These are phyloP conservation scores for Plasmodium sp. DNA, from an alignment of 169 alveolate species.

Conservation along the genomic window DNA sequence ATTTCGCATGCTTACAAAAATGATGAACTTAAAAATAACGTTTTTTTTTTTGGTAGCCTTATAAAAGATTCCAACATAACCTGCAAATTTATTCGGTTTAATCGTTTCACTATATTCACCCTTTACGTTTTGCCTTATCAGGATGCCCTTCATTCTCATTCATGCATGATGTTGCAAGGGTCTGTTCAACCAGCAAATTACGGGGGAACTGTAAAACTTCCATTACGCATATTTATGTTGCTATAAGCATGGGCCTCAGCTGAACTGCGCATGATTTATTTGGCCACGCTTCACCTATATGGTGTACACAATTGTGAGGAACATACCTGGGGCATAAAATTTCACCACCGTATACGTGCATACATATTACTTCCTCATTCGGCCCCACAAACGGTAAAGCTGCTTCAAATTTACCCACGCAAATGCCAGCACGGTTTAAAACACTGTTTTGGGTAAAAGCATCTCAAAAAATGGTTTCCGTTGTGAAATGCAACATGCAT, in stretches of 20 bases:
- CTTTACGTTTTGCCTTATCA: not conserved
- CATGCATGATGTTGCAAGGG: not conserved
- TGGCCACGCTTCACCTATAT: not conserved
- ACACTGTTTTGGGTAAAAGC: not conserved
- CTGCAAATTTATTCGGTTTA: not conserved
- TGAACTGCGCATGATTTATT: not conserved
- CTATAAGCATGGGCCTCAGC: not conserved
- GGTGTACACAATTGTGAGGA: not conserved
- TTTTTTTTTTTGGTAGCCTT: not conserved
- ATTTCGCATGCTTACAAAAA: not conserved
- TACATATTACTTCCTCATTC: not conserved
- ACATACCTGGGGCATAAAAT: not conserved
- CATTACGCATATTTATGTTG: not conserved
- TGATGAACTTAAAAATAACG: not conserved
- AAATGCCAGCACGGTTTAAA: not conserved
- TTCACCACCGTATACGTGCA: not conserved
- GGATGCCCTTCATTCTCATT: not conserved
- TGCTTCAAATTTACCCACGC: not conserved
- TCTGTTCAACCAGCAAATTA: not conserved
- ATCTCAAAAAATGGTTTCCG: not conserved
- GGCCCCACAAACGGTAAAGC: not conserved
- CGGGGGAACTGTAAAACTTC: not conserved
- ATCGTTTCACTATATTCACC: not conserved
- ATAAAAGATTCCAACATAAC: not conserved
- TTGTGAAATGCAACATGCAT: not conserved